Evolutionary conservation across 768 basidiomycete species (phyloP).

Genomic region (Candolleomyces efflorescens): DNA sequence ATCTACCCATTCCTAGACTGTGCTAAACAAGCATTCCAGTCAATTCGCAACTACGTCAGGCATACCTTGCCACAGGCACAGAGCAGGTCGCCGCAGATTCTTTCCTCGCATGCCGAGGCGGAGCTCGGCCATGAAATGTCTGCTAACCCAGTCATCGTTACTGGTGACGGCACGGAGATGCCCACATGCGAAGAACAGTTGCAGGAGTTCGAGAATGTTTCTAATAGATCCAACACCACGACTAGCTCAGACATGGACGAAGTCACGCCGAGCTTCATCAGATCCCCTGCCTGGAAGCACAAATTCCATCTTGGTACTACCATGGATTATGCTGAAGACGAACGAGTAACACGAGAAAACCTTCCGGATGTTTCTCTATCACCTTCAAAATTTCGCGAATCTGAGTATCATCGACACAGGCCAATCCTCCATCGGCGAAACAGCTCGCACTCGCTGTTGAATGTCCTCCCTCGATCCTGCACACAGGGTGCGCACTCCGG

Average conservation of each 20-base stretch:
- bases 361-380: background rate
- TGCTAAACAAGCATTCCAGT: slow-evolving; percentile 61
- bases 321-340: slow-evolving; percentile 8
- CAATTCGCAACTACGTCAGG: slow-evolving; percentile 67
- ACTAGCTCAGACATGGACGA: slow-evolving; percentile 30
- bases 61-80: slow-evolving; percentile 52
- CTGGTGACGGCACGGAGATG: slow-evolving; percentile 67
- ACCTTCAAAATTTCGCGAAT: slow-evolving; percentile 7
- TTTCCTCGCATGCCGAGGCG: slow-evolving; percentile 53
- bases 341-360: background rate
- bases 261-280: slow-evolving; percentile 47
- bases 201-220: slow-evolving; percentile 27
- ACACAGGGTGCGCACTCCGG: slow-evolving; percentile 3
- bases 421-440: background rate
- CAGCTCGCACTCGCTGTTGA: background rate
- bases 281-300: slow-evolving; percentile 26
- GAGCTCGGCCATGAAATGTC: slow-evolving; percentile 68
- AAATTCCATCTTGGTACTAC: slow-evolving; percentile 12
- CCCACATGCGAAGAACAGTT: slow-evolving; percentile 36
- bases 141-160: slow-evolving; percentile 60
- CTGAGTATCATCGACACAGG: background rate
- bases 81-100: slow-evolving; percentile 43
- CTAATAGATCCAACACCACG: slow-evolving; percentile 17
- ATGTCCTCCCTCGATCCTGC: background rate
- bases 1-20: slow-evolving; percentile 75